phyloP scores from a whole-genome alignment of 2,329 filamentous ascomycete species.

The Bipolaris oryzae region DNA sequence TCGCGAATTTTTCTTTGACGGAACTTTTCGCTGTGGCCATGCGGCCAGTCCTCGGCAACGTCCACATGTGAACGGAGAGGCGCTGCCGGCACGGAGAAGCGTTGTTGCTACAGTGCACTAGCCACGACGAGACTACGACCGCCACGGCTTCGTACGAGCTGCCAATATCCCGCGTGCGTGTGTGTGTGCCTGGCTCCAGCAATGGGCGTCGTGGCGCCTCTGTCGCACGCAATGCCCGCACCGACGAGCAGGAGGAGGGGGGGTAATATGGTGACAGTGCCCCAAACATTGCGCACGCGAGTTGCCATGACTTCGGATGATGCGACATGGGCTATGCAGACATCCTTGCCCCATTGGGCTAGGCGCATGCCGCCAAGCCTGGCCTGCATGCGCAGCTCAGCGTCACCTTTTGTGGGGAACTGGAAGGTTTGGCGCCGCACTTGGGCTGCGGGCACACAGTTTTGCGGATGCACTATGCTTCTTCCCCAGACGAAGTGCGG shows the following conservation, averaged over 20 bases:
- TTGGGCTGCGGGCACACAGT: conserved; percentile 28
- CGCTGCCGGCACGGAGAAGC: background rate
- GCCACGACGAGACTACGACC: background rate
- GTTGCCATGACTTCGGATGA: conserved; percentile 32
- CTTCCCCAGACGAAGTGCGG: conserved; percentile 34
- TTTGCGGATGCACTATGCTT: conserved; percentile 38
- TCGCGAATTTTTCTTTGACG: conserved; percentile 28
- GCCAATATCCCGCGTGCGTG: no score
- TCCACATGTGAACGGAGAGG: conserved; percentile 8
- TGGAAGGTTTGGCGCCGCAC: conserved; percentile 31
- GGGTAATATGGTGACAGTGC: background rate
- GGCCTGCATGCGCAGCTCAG: conserved; percentile 30
- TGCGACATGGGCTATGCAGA: conserved; percentile 31
- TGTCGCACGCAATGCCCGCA: no score
- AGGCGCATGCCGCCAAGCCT: conserved; percentile 29
- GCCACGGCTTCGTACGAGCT: conserved; percentile 11
- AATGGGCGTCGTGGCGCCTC: no score
- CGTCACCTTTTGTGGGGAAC: conserved; percentile 47
- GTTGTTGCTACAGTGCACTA: conserved; percentile 1
- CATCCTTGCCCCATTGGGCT: conserved; percentile 27
- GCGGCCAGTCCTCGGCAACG: conserved; percentile 25
- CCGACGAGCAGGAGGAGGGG: no score
- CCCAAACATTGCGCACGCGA: conserved; percentile 42
- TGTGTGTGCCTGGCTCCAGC: no score
- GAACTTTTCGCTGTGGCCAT: conserved; percentile 19